Evolutionary conservation across 768 basidiomycete genomes (phyloP).

Genomic region (Dictyophora rubrovolvata): DNA sequence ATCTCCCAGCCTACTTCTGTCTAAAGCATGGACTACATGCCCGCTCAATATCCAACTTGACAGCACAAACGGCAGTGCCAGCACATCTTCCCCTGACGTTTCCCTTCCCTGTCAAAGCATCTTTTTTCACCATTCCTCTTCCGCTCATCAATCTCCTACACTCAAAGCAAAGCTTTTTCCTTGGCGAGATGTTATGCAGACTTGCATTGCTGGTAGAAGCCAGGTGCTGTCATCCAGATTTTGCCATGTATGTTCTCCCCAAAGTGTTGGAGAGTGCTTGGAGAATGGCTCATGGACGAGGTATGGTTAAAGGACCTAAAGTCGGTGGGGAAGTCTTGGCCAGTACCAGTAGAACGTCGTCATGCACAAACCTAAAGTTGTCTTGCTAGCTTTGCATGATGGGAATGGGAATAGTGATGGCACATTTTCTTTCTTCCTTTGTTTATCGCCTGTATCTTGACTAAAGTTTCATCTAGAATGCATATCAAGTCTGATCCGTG

Average conservation of each 20-base stretch:
- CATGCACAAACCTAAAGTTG: not conserved
- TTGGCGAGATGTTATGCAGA: conserved; percentile 65
- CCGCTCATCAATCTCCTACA: conserved; percentile 45
- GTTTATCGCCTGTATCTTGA: not conserved
- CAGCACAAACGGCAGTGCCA: conserved; percentile 20
- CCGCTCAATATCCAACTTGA: conserved; percentile 28
- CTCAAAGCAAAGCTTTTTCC: conserved; percentile 63
- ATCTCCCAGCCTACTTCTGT: conserved; percentile 47
- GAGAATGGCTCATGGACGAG: conserved; percentile 66
- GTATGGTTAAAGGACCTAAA: conserved; percentile 41
- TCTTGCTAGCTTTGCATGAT: conserved; percentile 45
- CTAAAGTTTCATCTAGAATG: conserved; percentile 36
- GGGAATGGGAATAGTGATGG: conserved; percentile 91
- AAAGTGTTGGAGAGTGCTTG: conserved; percentile 88
- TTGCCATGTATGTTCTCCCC: conserved; percentile 88
- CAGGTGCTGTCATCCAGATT: conserved; percentile 74
- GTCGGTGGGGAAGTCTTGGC: conserved; percentile 59
- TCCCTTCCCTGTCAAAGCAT: conserved; percentile 10
- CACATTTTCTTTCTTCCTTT: conserved; percentile 23
- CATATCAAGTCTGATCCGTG: conserved; percentile 49
- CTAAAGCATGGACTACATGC: conserved; percentile 51
- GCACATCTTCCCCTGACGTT: not conserved
- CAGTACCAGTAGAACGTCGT: conserved; percentile 17
- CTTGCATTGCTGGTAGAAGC: conserved; percentile 81
- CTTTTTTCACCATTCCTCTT: conserved; percentile 29